Conservation (phyloP, 202 grass and related monocot genomes). For the Schoenoplectus tabernaemontani region DNA sequence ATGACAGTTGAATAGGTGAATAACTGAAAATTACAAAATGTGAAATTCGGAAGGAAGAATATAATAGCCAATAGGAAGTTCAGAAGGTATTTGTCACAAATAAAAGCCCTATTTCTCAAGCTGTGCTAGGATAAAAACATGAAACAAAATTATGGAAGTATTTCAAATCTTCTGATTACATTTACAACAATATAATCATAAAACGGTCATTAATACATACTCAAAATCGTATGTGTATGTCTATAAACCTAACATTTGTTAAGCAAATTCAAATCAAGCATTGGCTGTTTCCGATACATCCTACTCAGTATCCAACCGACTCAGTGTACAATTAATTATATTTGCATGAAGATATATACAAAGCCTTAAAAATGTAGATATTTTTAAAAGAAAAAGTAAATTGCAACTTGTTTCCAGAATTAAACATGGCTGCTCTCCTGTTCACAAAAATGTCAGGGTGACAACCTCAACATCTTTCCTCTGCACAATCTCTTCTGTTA, state of each 20-base stretch:
- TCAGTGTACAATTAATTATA: background rate
- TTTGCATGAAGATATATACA: constrained; percentile 1
- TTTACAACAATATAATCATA: background rate
- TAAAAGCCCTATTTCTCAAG: background rate
- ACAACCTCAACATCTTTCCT: background rate
- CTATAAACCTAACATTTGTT: background rate
- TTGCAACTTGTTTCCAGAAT: background rate
- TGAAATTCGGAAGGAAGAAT: background rate
- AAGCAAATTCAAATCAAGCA: constrained; percentile 15
- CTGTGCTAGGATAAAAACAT: background rate
- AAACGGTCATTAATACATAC: background rate
- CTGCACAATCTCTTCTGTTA: constrained; percentile 36
- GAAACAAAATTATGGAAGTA: background rate
- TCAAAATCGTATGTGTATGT: background rate
- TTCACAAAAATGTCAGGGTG: constrained; percentile 14
- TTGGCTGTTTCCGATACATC: background rate
- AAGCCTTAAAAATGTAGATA: background rate
- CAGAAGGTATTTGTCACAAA: background rate
- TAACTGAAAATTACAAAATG: background rate
- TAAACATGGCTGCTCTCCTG: background rate
- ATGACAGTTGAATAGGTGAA: background rate
- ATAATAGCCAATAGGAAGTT: background rate
- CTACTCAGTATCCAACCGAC: background rate
- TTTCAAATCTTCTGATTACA: background rate
- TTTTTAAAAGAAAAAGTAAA: background rate